Percentiles rank a stretch among this genome's conserved stretches.
These are phyloP conservation scores for Delphinella strobiligena DNA, from an alignment of 2,329 filamentous ascomycete genomes.

Conservation along the genomic window DNA sequence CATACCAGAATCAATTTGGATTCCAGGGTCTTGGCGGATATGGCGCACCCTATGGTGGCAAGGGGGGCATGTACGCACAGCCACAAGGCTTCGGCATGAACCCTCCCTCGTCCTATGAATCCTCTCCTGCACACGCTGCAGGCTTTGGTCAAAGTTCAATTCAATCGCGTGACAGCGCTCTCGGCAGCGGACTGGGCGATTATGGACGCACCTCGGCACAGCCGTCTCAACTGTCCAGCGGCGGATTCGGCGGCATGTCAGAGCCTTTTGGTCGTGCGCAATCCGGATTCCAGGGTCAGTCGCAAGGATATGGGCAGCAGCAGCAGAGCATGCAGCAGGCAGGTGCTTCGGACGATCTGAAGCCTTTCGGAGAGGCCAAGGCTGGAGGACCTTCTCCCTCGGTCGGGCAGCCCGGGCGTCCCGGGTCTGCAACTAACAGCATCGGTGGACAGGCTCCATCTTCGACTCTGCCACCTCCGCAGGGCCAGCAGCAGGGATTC, in stretches of 20 bases:
- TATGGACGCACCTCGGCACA: conserved; percentile 44
- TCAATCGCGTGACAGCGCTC: conserved; percentile 33
- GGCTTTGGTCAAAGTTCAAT: conserved; percentile 34
- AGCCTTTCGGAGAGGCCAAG: conserved; percentile 47
- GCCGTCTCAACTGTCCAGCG: conserved; percentile 42
- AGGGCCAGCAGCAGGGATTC: conserved; percentile 46
- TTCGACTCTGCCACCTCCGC: conserved; percentile 40
- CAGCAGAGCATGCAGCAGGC: conserved; percentile 36
- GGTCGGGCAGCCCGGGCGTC: conserved; percentile 49
- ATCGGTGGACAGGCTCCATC: conserved; percentile 32
- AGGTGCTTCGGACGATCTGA: conserved; percentile 26
- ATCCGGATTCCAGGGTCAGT: conserved; percentile 42
- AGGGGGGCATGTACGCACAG: conserved; percentile 51
- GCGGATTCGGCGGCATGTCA: conserved; percentile 39
- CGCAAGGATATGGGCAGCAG: conserved; percentile 38
- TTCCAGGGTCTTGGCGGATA: conserved; percentile 32
- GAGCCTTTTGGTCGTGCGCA: conserved; percentile 49
- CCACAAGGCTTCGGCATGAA: conserved; percentile 48
- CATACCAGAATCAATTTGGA: conserved; percentile 52
- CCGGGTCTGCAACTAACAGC: conserved; percentile 51
- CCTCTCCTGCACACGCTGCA: conserved; percentile 48
- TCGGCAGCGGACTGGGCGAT: conserved; percentile 41
- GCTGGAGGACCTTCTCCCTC: conserved; percentile 44
- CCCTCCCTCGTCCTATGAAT: conserved; percentile 46
- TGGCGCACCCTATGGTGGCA: conserved; percentile 36